Conservation (phyloP, 2,329 filamentous ascomycete species). For the Penicillium griseofulvum region DNA sequence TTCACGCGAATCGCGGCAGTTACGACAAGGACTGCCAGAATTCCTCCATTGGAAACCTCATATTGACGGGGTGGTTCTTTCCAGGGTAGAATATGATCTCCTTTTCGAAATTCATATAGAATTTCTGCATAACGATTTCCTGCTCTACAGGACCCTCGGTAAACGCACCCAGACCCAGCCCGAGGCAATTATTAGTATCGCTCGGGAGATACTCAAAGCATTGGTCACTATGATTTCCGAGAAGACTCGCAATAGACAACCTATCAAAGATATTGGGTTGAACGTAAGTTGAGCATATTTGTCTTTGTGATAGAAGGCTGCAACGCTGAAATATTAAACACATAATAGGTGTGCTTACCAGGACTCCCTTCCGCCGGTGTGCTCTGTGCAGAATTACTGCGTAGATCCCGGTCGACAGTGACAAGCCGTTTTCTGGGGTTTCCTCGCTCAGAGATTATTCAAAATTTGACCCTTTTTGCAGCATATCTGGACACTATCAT, state of each 20-base stretch:
- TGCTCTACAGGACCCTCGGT: slow-evolving; percentile 22
- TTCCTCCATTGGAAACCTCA: slow-evolving; percentile 22
- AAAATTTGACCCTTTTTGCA: slow-evolving; percentile 28
- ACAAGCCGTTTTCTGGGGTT: slow-evolving; percentile 1
- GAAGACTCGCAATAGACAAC: slow-evolving; percentile 10
- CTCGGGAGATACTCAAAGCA: slow-evolving; percentile 23
- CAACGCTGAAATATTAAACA: not conserved
- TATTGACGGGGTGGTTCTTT: not conserved
- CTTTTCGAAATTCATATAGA: slow-evolving; percentile 20
- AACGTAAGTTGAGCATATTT: slow-evolving; percentile 13
- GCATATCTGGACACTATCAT: slow-evolving; percentile 24
- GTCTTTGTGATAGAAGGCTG: not conserved
- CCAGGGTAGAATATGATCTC: slow-evolving; percentile 7
- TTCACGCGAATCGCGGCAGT: slow-evolving; percentile 14
- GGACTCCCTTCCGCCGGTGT: slow-evolving; percentile 29
- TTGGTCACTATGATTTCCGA: slow-evolving; percentile 14
- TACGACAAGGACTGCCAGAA: slow-evolving; percentile 14
- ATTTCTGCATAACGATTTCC: slow-evolving; percentile 26
- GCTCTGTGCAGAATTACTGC: slow-evolving; percentile 29
- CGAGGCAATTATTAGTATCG: slow-evolving; percentile 18
- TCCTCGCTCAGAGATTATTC: slow-evolving; percentile 29
- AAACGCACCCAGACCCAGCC: slow-evolving; percentile 20
- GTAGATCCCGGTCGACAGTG: slow-evolving; percentile 10
- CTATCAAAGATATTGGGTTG: slow-evolving; percentile 13
- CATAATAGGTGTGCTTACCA: slow-evolving; percentile 14